Evolutionary conservation across 768 basidiomycete species (phyloP), one percentile per base, ranked within the genome.

Genomic region (Trametes maxima): DNA sequence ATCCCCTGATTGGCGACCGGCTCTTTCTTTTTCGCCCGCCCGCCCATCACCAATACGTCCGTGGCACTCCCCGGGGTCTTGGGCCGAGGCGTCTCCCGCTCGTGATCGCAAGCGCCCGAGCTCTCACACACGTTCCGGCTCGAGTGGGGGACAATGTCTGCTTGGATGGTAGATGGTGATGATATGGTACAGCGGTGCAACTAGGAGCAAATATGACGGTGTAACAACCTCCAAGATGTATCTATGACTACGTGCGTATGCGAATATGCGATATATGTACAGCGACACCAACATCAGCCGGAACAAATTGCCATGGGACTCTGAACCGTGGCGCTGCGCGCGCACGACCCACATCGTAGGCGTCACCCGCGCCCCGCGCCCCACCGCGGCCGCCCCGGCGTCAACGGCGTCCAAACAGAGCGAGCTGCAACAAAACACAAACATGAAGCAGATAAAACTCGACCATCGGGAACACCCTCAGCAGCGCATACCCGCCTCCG

Each of bases 381-480:
- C 25, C 10, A 36, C 28, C 25, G 13, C 37, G 28, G 33, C 22
- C 22, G 39, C 45, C 37, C 17, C 28, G 47, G 39, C 57, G 5
- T 35, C 40, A n/a, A 37, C 48, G 52, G 21, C 54, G 54, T 54
- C 67, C 65, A 51, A 65, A 64, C 40, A 70, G 39, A 42, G 54
- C 64, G 37, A 69, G 61, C 44, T 65, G 65, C 58, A 72, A 54
- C 59, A 69, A 59, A 59, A 69, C 44, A 59, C 64, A 70, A 57
- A 72, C 51, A 62, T 69, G 69, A 56, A 70, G 65, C 64, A 72
- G 44, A 63, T 70, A 71, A 37, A 60, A 67, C 59, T 65, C 66
- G 33, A 67, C 45, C 54, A 72, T 47, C 39, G 58, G 62, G 51
- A 65, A 52, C 61, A 62, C 28, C 50, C 51, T 57, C 53, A 59